Evolutionary conservation across 2,329 filamentous ascomycete genomes (phyloP).

Genomic region (Fusarium circinatum): DNA sequence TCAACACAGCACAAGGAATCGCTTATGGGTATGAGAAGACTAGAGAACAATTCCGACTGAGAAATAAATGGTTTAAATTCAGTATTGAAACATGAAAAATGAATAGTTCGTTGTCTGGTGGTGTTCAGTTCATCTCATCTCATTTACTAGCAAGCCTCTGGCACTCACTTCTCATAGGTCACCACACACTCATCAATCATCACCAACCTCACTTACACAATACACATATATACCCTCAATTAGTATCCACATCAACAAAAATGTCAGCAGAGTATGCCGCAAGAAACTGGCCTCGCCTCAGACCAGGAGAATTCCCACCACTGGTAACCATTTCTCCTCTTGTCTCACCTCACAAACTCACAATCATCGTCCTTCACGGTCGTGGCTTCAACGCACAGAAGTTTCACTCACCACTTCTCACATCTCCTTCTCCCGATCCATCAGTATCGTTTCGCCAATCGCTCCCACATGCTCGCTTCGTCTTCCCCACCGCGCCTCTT

Average conservation of each 20-base stretch:
- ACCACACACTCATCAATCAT: neutral
- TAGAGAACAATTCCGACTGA: neutral
- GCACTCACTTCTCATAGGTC: neutral
- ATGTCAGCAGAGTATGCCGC: neutral
- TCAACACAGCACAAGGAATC: neutral
- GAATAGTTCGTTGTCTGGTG: too few relatives aligned
- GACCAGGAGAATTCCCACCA: conserved; percentile 40
- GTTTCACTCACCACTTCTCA: conserved; percentile 55
- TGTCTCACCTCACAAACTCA: conserved; percentile 51
- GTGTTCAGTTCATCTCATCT: neutral
- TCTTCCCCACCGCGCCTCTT: conserved; percentile 61
- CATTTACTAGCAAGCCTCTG: neutral
- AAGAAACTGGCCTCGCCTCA: neutral
- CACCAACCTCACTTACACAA: neutral
- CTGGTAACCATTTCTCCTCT: conserved; percentile 38
- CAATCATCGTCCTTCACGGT: conserved; percentile 61
- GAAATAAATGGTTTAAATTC: neutral
- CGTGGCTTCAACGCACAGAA: conserved; percentile 55
- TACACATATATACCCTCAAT: neutral
- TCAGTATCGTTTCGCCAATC: conserved; percentile 43
- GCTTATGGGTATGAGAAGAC: neutral
- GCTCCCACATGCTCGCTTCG: conserved; percentile 57
- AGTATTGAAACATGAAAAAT: neutral
- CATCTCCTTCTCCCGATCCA: conserved; percentile 14
- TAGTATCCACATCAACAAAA: neutral